Conservation (phyloP, 768 basidiomycete species). For the Omphalotus guepiniiformis region DNA sequence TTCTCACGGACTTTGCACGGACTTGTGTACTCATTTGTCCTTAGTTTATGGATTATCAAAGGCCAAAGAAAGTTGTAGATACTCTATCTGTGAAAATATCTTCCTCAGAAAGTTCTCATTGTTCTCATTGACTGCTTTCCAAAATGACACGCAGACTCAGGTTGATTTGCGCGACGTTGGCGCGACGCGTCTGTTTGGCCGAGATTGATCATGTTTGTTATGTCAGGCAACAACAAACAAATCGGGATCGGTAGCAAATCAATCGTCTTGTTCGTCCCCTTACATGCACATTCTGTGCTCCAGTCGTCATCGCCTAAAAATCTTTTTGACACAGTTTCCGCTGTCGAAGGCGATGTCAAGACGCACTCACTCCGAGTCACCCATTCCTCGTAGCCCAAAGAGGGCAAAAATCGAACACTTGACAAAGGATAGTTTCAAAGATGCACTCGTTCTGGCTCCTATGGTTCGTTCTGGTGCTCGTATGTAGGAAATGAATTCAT, state of each 20-base stretch:
- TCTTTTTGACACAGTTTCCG: neutral
- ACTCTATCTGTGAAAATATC: no score
- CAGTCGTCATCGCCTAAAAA: neutral
- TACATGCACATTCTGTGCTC: constrained; percentile 2
- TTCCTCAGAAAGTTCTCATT: no score
- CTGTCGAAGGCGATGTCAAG: constrained; percentile 38
- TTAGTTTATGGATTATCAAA: no score
- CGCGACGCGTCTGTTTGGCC: constrained; percentile 3
- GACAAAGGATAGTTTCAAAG: constrained; percentile 71
- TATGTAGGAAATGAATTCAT: constrained; percentile 33
- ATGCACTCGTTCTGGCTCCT: constrained; percentile 93
- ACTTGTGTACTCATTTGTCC: no score
- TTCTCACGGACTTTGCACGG: no score
- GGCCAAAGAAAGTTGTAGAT: no score
- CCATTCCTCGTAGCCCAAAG: constrained; percentile 46
- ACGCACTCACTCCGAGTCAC: constrained; percentile 47
- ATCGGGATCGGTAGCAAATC: no score
- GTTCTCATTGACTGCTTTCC: no score
- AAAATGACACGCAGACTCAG: no score
- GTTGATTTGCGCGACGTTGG: no score
- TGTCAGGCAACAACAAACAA: neutral
- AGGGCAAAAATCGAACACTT: constrained; percentile 55
- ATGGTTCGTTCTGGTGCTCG: constrained; percentile 95
- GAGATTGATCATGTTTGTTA: neutral
- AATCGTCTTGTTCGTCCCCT: no score